Evolutionary conservation across 225 moss, liverwort and hornwort species (phyloP), one percentile per base, ranked within the genome.

Genomic region (Rhytidiadelphus loreus): DNA sequence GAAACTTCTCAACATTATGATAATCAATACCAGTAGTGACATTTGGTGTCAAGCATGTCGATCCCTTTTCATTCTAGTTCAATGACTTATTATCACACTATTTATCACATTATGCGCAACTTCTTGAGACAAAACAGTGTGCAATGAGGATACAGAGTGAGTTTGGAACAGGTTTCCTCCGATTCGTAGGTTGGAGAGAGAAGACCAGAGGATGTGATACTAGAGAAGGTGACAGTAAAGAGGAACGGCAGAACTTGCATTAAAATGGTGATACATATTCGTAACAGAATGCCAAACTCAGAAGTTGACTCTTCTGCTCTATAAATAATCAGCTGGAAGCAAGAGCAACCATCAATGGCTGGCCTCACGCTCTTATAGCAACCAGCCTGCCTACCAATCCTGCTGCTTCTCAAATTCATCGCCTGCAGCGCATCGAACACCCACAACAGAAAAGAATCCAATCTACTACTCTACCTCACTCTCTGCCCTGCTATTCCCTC

Each of bases 341-440:
- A 86, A 60, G 68, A 60, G 89, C 66, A 83, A 83, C 56, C 75
- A 81, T 59, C 86, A 63, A 81, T 64, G 52, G 86, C 86, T 88
- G 84, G 90, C 90, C 86, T 92, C 86, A 91, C 90, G 81, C 89
- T 88, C 89, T 80, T 35, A 76, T 13, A 75, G 89, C 91, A 93
- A 83, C 86, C 66, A 78, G 86, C 72, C 85, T 75, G 82, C 87
- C 87, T 80, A 75, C 81, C 30, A 60, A 84, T 87, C 63, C 77
- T 75, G 86, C 65, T 52, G 64, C 74, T 57, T 63, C 83, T 86
- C 62, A 28, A 80, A 63, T 57, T 69, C 71, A 77, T 81, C 57
- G 20, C n/a, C 59, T 15, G 82, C 79, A 89, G 79, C 57, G 55
- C 62, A 30, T 61, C 18, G 12, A 60, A 88, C 65, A 82, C 56